These are phyloP conservation scores for Xylaria sp. DNA, from an alignment of 2,329 filamentous ascomycete species.

Conservation along the genomic window DNA sequence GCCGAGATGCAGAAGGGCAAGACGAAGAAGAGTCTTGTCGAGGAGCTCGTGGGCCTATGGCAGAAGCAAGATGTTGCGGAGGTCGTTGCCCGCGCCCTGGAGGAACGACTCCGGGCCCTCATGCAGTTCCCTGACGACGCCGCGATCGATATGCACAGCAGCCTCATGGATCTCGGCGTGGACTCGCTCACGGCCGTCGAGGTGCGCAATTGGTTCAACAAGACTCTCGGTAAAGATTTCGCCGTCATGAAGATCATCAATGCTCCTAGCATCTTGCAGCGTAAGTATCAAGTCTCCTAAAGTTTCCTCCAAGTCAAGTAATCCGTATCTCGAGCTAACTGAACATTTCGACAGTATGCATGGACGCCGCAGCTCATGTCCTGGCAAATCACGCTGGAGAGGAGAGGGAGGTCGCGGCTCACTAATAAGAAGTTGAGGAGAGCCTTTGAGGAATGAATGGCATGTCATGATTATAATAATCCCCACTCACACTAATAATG, in stretches of 20 bases:
- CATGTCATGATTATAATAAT: not conserved
- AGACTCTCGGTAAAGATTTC: constrained; percentile 49
- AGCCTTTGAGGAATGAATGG: not conserved
- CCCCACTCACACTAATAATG: not conserved
- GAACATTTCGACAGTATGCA: constrained; percentile 21
- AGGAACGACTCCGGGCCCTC: constrained; percentile 46
- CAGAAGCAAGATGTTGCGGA: constrained; percentile 42
- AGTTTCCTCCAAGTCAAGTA: not conserved
- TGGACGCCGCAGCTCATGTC: constrained; percentile 28
- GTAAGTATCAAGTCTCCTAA: constrained; percentile 13
- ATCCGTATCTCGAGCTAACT: constrained; percentile 1
- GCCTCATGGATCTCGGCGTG: constrained; percentile 53
- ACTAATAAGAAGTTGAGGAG: not conserved
- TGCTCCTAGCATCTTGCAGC: constrained; percentile 39
- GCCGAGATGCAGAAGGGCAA: constrained; percentile 8
- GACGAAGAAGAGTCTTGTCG: constrained; percentile 42
- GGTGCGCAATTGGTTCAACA: constrained; percentile 53
- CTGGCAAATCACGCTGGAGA: constrained; percentile 1
- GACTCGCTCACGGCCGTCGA: constrained; percentile 58
- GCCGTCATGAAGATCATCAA: constrained; percentile 51
- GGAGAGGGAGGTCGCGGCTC: not conserved
- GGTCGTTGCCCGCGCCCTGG: constrained; percentile 47
- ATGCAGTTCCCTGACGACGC: constrained; percentile 49
- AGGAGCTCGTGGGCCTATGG: constrained; percentile 45
- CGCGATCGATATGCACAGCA: constrained; percentile 48